phyloP scores from a whole-genome alignment of 2,329 filamentous ascomycete species.

The Lachnellula hyalina region DNA sequence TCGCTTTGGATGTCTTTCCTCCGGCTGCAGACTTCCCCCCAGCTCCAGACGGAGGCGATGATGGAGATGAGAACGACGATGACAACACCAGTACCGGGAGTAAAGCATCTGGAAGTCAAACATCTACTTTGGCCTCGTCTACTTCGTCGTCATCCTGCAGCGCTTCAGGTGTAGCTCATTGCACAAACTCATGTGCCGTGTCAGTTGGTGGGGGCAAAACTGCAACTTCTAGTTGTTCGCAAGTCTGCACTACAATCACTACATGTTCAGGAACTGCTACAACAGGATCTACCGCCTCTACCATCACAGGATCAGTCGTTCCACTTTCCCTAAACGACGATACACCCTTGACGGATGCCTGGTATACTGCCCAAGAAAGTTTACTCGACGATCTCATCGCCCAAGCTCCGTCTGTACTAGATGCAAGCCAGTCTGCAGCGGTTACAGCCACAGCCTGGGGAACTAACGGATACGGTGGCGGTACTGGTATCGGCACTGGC shows the following conservation, averaged over 20 bases:
- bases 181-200: neutral
- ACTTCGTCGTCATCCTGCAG: conserved; percentile 1
- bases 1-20: neutral
- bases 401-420: too few species aligned
- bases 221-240: neutral
- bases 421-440: too few species aligned
- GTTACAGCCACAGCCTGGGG: too few species aligned
- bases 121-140: neutral
- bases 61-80: neutral
- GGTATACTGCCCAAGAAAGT: too few species aligned
- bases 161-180: neutral
- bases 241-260: neutral
- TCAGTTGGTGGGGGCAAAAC: neutral
- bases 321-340: too few species aligned
- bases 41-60: neutral
- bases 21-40: neutral
- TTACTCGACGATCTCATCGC: too few species aligned
- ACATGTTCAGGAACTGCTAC: neutral
- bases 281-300: too few species aligned
- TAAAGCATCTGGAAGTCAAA: neutral
- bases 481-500: too few species aligned
- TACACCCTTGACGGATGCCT: too few species aligned
- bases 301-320: too few species aligned
- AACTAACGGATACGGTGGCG: too few species aligned
- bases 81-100: neutral